A percentile compares a stretch with the other conserved stretches of the same genome.
These are phyloP conservation scores for Nectriaceae sp. DNA, from an alignment of 2,329 filamentous ascomycete genomes.

Conservation along the genomic window DNA sequence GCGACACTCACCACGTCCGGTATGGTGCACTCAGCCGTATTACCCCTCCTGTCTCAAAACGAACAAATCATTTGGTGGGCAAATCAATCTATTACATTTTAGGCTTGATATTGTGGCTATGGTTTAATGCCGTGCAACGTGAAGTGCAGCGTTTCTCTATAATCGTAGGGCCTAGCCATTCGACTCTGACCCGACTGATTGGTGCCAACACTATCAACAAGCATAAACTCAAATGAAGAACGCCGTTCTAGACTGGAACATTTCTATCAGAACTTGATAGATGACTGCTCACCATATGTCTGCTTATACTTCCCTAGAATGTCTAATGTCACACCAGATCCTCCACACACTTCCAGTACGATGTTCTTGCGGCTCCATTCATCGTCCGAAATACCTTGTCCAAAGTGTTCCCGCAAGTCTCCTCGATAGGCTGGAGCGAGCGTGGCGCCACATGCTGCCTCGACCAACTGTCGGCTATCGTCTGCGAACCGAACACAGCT, in stretches of 20 bases:
- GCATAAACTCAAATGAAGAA: too few relatives aligned
- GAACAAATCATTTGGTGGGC: not conserved
- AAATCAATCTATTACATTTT: too few relatives aligned
- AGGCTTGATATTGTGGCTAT: too few relatives aligned
- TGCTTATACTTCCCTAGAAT: slow-evolving; percentile 61
- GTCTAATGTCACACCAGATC: slow-evolving; percentile 64
- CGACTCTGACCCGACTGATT: too few relatives aligned
- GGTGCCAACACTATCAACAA: too few relatives aligned
- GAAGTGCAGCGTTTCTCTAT: too few relatives aligned
- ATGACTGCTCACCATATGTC: slow-evolving; percentile 39
- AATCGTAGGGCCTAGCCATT: too few relatives aligned
- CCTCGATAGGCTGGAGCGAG: slow-evolving; percentile 69
- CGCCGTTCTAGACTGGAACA: too few relatives aligned
- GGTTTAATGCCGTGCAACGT: too few relatives aligned
- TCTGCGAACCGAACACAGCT: slow-evolving; percentile 78
- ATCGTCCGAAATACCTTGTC: slow-evolving; percentile 47
- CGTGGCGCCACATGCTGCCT: slow-evolving; percentile 82
- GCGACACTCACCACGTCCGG: not conserved
- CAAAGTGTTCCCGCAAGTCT: slow-evolving; percentile 61
- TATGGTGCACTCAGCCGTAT: not conserved
- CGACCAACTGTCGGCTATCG: slow-evolving; percentile 79
- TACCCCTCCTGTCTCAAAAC: not conserved
- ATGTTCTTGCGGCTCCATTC: slow-evolving; percentile 70
- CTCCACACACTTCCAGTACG: slow-evolving; percentile 84
- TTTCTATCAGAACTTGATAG: slow-evolving; percentile 29